A percentile compares a stretch with the other conserved stretches of the same genome.
Evolutionary conservation across 2,329 filamentous ascomycete species (phyloP).

Genomic region (Talaromyces sp.): DNA sequence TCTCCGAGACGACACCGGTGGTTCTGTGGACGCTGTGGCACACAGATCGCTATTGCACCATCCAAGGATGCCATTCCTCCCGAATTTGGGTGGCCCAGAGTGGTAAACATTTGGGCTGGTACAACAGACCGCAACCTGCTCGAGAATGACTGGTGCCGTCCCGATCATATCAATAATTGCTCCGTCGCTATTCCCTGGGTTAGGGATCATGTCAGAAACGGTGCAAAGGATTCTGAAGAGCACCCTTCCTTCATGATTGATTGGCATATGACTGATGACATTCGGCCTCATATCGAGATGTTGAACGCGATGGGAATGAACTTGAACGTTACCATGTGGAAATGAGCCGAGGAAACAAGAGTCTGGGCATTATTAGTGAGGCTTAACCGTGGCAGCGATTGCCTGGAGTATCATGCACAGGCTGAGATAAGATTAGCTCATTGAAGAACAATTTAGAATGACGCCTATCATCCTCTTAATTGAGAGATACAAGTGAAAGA

Average conservation of each 20-base stretch:
- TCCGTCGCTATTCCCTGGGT: background rate
- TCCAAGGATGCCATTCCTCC: background rate
- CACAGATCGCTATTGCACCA: background rate
- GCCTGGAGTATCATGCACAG: background rate
- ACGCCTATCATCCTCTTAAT: background rate
- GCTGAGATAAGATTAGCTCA: background rate
- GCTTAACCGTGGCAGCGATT: background rate
- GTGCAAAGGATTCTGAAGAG: background rate
- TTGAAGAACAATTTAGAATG: background rate
- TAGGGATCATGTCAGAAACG: background rate
- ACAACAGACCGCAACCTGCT: background rate
- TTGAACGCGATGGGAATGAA: background rate
- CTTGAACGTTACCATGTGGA: background rate
- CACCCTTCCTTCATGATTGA: background rate
- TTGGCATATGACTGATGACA: background rate
- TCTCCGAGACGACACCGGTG: background rate
- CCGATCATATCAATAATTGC: background rate
- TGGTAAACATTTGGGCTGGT: background rate
- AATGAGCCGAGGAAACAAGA: background rate
- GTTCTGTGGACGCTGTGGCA: background rate
- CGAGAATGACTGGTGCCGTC: background rate
- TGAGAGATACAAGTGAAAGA: background rate
- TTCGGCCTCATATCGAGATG: background rate
- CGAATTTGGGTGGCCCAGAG: background rate
- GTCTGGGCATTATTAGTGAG: background rate